phyloP scores from a whole-genome alignment of 2,329 filamentous ascomycete genomes.

The Pseudocercospora eumusae region DNA sequence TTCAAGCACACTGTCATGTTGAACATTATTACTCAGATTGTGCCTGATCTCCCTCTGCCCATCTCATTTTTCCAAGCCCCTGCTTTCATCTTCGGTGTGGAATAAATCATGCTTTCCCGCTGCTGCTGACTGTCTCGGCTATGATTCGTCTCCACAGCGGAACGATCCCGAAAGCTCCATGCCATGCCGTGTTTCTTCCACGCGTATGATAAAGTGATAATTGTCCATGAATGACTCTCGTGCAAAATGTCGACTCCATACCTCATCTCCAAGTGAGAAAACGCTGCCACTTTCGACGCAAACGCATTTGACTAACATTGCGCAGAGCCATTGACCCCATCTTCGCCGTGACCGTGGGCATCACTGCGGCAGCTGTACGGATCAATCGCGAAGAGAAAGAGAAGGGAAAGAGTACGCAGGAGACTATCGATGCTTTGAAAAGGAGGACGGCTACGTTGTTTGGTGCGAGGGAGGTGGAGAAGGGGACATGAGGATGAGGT shows the following conservation, averaged over 20 bases:
- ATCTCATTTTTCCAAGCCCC: background rate
- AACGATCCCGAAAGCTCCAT: conserved; percentile 4
- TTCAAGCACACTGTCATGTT: background rate
- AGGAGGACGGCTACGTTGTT: conserved; percentile 41
- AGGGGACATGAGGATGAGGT: background rate
- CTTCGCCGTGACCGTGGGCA: conserved; percentile 52
- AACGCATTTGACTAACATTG: background rate
- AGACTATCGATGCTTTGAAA: conserved; percentile 46
- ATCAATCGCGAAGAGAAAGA: conserved; percentile 52
- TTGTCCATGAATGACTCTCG: too few relatives aligned
- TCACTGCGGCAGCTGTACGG: conserved; percentile 45
- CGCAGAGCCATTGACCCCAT: conserved; percentile 50
- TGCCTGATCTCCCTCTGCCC: background rate
- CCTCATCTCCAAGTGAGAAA: conserved; percentile 49
- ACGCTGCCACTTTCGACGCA: background rate
- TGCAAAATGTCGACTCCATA: conserved; percentile 33
- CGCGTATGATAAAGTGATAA: background rate
- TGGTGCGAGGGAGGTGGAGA: conserved; percentile 5
- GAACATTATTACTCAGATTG: background rate
- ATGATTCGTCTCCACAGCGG: conserved; percentile 3
- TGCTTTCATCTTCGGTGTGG: background rate
- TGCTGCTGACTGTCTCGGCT: background rate
- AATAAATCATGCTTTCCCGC: background rate
- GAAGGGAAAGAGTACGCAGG: conserved; percentile 43
- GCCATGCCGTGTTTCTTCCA: background rate